Evolutionary conservation across 2,329 filamentous ascomycete genomes (phyloP), one percentile per base, ranked within the genome.

Genomic region (Dendrostoma leiphaemia): DNA sequence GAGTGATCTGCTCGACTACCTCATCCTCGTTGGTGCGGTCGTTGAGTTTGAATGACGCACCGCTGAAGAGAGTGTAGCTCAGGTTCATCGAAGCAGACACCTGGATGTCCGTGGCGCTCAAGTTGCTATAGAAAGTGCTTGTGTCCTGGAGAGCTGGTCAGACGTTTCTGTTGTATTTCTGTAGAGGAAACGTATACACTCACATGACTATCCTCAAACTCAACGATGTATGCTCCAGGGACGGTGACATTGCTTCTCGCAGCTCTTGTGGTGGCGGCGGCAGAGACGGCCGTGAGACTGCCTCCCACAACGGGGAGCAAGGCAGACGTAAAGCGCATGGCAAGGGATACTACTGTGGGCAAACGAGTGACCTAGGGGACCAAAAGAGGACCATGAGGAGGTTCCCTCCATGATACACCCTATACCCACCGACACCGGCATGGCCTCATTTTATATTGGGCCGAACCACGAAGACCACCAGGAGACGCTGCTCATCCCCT

Each of bases 201-300:
- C 29, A 19, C 47, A 49, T 49, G 47, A 34, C 38, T 35, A 34
- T 49, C 47, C 17, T 31, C 24, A n/a, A 49, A 49, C 24, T 49
- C 47, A 31, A 49, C 38, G 32, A 49, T 37, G 47, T 49, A 40
- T n/a, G 47, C 47, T 10, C 47, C 47, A 10, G n/a, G 32, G 23
- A 38, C 34, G 23, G 38, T 34, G 13, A 24, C 24, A 23, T 40
- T 32, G 29, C 29, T 32, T 13, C 13, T 32, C 29, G 29, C 29
- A 13, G 29, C 29, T 13, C 29, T 32, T 32, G 29, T 32, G 29
- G 29, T 32, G 13, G 13, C 29, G 13, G 29, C 29, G 13, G 29
- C 7, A 13, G 13, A 7, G 29, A 13, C 29, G 2, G 29, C 13
- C 7, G 29, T 8, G 8, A 32, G 29, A 8, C 8, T 32, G 8